Base-by-base conservation (phyloP, 2,329 filamentous ascomycete genomes). In the Rasamsonia emersonii region DNA sequence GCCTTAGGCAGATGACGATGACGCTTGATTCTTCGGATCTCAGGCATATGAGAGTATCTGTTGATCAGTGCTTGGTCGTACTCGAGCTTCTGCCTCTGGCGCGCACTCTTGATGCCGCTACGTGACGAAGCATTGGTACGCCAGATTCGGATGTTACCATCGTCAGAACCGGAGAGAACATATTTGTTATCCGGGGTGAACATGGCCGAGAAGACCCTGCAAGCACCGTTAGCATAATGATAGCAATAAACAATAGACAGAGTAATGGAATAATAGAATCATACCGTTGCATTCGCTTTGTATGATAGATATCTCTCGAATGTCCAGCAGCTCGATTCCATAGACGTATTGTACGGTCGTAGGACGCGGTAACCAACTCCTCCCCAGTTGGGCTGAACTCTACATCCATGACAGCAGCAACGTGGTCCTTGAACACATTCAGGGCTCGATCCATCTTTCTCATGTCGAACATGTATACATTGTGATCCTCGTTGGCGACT, bases 321-420 rank as follows among this genome's bases (percentile, higher is more conserved):
- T 91, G 85, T 15, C 89, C 89, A 40, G 79, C 68, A 43, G 79
- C 75, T 35, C 83, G 74, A 54, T 77, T 77, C 83, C 86, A 96
- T 30, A 96, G 66, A 30, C 91, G 77, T 32, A 98, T 70, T 4
- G 86, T 94, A 40, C 86, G 78, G 53, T 93, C 85, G 62, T 91
- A 93, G 1, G 82, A 86, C 4, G 85, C 91, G 9, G 81, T 85
- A 13, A 96, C 86, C 27, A 98, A 74, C 56, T 95, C 88, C 56
- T 95, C 82, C 38, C 91, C 91, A 0, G 91, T 96, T 1, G 91
- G 89, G 29, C 81, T 88, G 62, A 89, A 98, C 52, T 95, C 86
- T 24, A 98, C 81, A 56, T 93, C 88, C 85, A 95, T 95, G 15
- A 95, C 88, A 13, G 91, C 91, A 5, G 78, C 75, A 29, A 93